phyloP scores from a whole-genome alignment of 2,329 filamentous ascomycete species.

The Zasmidium citrigriseum region DNA sequence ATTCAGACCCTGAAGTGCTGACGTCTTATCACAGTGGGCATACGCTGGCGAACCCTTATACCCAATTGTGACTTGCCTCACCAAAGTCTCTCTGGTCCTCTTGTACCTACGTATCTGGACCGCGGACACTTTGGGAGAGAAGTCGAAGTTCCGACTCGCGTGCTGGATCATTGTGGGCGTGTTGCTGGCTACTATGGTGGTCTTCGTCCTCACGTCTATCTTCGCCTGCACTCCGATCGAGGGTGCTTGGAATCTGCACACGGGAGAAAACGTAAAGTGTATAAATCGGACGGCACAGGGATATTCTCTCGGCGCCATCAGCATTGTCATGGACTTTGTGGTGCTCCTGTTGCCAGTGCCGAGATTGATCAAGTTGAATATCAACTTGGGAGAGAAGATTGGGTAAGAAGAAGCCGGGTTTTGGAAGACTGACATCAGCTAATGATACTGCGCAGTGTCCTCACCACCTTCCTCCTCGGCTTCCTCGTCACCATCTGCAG shows the following conservation, averaged over 20 bases:
- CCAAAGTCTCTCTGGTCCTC: conserved; percentile 16
- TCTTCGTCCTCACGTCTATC: conserved; percentile 8
- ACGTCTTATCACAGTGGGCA: conserved; percentile 11
- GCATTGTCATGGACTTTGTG: conserved; percentile 14
- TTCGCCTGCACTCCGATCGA: conserved; percentile 15
- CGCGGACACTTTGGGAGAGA: background rate
- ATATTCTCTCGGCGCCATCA: conserved; percentile 12
- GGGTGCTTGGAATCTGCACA: conserved; percentile 14
- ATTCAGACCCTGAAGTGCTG: too few species aligned
- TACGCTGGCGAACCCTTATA: conserved; percentile 18
- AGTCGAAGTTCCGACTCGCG: conserved; percentile 9
- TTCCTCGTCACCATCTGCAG: conserved; percentile 17
- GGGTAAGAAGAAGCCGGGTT: conserved; percentile 6
- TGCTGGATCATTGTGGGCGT: conserved; percentile 8
- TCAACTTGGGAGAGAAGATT: conserved; percentile 12
- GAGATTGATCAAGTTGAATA: conserved; percentile 12
- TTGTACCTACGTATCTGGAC: conserved; percentile 21
- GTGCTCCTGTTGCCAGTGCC: conserved; percentile 16
- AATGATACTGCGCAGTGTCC: background rate
- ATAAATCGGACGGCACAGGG: conserved; percentile 11
- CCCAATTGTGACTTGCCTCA: conserved; percentile 9
- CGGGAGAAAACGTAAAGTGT: conserved; percentile 10
- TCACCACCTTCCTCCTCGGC: conserved; percentile 15
- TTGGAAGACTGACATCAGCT: background rate
- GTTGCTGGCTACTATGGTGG: conserved; percentile 6